phyloP scores from a whole-genome alignment of 2,329 filamentous ascomycete genomes.

The Coleophoma eucalyptorum region DNA sequence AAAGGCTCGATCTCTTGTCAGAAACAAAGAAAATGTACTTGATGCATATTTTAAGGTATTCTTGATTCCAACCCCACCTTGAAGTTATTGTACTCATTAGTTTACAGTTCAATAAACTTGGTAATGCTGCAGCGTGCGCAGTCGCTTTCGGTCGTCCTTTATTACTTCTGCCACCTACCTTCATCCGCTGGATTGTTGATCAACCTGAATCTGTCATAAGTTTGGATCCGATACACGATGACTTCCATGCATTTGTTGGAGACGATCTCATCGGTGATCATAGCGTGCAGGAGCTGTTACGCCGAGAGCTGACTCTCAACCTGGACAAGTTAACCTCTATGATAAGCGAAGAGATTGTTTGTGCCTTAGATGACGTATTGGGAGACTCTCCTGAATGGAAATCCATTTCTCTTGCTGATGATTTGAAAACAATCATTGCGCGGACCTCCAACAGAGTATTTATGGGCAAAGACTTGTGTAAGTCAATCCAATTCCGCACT shows the following conservation, averaged over 20 bases:
- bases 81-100: neutral
- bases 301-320: conserved; percentile 1
- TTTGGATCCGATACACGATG: conserved; percentile 1
- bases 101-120: neutral
- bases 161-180: neutral
- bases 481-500: neutral
- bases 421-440: conserved; percentile 1
- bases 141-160: conserved; percentile 1
- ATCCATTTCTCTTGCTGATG: neutral
- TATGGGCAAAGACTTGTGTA: conserved; percentile 1
- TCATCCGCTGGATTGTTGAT: neutral
- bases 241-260: neutral
- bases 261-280: neutral
- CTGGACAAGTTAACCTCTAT: conserved; percentile 1
- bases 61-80: neutral
- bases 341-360: conserved; percentile 1
- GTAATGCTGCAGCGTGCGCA: neutral
- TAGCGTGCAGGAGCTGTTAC: neutral
- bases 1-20: conserved; percentile 1
- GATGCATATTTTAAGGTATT: conserved; percentile 1
- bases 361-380: neutral
- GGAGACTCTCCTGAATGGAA: neutral
- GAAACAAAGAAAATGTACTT: conserved; percentile 2
- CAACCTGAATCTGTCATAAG: conserved; percentile 1
- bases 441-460: conserved; percentile 1